Conservation (phyloP, 352 stramenopile genomes). For the Phytopythium helicoides region DNA sequence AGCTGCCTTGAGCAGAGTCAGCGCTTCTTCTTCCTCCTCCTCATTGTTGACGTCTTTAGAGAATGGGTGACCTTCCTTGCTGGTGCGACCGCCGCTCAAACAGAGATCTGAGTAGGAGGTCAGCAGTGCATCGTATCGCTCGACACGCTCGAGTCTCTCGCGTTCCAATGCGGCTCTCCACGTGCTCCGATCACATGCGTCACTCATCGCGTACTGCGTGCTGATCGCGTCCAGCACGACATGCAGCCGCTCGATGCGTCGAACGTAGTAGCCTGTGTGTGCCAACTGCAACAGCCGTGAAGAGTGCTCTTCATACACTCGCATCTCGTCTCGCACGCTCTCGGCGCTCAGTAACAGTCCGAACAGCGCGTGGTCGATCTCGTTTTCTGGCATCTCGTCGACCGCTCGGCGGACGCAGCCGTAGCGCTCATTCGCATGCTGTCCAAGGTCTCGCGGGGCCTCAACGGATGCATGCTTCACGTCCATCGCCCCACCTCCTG, state of each 20-base stretch:
- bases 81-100: too few species aligned
- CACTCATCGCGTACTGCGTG: background rate
- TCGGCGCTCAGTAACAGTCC: conserved; percentile 1
- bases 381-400: background rate
- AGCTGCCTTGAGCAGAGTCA: background rate
- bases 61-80: background rate
- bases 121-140: background rate
- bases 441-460: background rate
- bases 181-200: background rate
- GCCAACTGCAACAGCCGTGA: background rate
- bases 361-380: background rate
- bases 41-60: background rate
- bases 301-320: background rate
- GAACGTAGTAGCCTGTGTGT: conserved; percentile 1
- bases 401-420: background rate
- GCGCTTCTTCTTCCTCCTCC: background rate
- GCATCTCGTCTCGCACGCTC: background rate
- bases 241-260: background rate
- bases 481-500: too few species aligned
- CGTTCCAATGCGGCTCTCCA: background rate
- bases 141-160: background rate
- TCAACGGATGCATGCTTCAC: too few species aligned
- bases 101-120: background rate
- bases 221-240: background rate
- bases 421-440: too few species aligned